Evolutionary conservation across 148 eudicot species (phyloP).

Genomic region (Chenopodium album): DNA sequence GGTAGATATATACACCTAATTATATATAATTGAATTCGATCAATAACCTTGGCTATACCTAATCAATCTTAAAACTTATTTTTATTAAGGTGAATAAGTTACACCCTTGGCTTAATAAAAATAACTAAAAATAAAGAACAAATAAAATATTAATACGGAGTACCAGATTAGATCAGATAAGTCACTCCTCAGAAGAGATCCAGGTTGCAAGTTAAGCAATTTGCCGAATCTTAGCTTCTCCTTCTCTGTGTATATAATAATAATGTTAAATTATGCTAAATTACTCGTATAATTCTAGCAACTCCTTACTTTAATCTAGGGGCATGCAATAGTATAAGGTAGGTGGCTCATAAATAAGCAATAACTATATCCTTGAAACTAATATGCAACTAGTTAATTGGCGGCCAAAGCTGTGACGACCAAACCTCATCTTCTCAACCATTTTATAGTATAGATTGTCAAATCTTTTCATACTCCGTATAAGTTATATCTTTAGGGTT

Average conservation of each 20-base stretch:
- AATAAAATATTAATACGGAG: neutral
- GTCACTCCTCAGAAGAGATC: neutral
- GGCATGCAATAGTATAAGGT: neutral
- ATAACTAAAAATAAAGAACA: no score
- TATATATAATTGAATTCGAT: no score
- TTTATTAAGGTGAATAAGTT: no score
- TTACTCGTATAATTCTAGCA: neutral
- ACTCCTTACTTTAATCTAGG: neutral
- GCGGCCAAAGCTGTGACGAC: neutral
- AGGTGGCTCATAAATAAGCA: neutral
- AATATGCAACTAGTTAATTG: neutral
- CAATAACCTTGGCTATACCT: no score
- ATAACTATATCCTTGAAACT: neutral
- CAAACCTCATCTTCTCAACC: neutral
- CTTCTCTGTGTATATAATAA: no score
- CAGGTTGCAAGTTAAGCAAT: neutral
- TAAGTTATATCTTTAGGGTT: neutral
- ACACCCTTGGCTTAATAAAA: no score
- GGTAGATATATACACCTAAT: no score
- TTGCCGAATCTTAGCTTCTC: no score
- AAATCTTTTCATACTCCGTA: no score
- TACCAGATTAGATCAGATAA: neutral
- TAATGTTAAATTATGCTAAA: no score
- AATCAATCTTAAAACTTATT: no score
- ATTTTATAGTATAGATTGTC: no score